Percentiles rank a stretch among this genome's conserved stretches.
Conservation (phyloP, 2,329 filamentous ascomycete genomes). For the Diaporthe velutina region DNA sequence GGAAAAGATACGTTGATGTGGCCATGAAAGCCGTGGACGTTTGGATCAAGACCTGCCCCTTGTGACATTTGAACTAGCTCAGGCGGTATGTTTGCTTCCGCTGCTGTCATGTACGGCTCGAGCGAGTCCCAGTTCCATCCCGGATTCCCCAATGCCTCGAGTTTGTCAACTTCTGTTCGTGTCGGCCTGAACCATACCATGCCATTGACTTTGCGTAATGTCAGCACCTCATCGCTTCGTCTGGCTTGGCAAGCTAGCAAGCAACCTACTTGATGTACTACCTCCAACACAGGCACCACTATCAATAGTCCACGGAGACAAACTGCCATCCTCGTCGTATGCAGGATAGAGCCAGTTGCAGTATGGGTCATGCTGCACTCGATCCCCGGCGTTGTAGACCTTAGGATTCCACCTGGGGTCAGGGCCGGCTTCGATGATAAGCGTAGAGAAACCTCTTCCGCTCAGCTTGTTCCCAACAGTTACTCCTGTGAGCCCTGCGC, state of each 20-base stretch:
- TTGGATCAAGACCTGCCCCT: slow-evolving; percentile 35
- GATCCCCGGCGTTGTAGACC: slow-evolving; percentile 39
- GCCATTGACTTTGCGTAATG: slow-evolving; percentile 41
- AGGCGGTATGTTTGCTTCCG: slow-evolving; percentile 43
- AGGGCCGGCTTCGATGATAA: slow-evolving; percentile 45
- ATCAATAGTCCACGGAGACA: slow-evolving; percentile 39
- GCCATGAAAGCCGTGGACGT: slow-evolving; percentile 39
- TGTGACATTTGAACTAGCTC: slow-evolving; percentile 40
- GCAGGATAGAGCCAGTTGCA: slow-evolving; percentile 44
- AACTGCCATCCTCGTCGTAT: slow-evolving; percentile 41
- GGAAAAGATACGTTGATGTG: slow-evolving; percentile 44
- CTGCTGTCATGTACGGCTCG: slow-evolving; percentile 39
- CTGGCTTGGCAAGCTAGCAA: too few relatives aligned
- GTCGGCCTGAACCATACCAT: slow-evolving; percentile 45
- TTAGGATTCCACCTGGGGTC: slow-evolving; percentile 43
- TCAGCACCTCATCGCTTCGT: neutral
- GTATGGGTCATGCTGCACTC: slow-evolving; percentile 38
- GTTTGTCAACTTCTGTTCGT: slow-evolving; percentile 42
- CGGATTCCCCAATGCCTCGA: slow-evolving; percentile 40
- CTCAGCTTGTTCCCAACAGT: slow-evolving; percentile 41
- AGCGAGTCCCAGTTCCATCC: slow-evolving; percentile 39
- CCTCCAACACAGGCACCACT: slow-evolving; percentile 45
- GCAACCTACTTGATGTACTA: slow-evolving; percentile 43
- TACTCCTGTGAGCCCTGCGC: slow-evolving; percentile 38
- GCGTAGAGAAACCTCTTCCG: slow-evolving; percentile 41